Evolutionary conservation across 2,329 filamentous ascomycete species (phyloP).

Genomic region (Waltergamsia citrina): DNA sequence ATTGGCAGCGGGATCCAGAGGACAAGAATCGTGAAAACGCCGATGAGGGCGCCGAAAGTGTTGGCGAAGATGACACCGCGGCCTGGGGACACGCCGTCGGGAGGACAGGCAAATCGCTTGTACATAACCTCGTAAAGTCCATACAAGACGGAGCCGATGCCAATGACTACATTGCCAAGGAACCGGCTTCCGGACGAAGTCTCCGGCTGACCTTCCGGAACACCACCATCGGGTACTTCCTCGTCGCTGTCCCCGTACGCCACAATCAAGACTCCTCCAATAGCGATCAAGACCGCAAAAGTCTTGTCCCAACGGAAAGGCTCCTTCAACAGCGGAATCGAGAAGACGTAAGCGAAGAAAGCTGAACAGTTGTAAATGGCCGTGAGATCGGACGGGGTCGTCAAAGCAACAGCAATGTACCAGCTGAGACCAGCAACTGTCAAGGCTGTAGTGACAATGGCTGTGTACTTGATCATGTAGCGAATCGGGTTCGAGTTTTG

Average conservation of each 20-base stretch:
- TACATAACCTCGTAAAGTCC: slow-evolving; percentile 97
- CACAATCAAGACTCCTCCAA: slow-evolving; percentile 84
- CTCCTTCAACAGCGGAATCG: slow-evolving; percentile 80
- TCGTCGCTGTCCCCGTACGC: slow-evolving; percentile 70
- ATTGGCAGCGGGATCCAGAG: slow-evolving; percentile 89
- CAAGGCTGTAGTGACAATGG: slow-evolving; percentile 73
- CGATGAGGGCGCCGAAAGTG: slow-evolving; percentile 80
- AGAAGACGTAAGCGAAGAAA: slow-evolving; percentile 97
- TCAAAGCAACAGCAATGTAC: slow-evolving; percentile 93
- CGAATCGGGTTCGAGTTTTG: slow-evolving; percentile 32
- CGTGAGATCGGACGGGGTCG: slow-evolving; percentile 85
- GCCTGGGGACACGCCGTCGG: slow-evolving; percentile 74
- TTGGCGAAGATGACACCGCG: slow-evolving; percentile 96
- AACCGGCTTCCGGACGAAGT: slow-evolving; percentile 53
- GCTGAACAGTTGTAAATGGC: slow-evolving; percentile 99
- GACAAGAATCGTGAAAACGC: slow-evolving; percentile 73
- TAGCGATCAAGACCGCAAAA: slow-evolving; percentile 76
- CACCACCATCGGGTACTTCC: slow-evolving; percentile 28
- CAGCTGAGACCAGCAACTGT: slow-evolving; percentile 88
- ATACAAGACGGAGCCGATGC: slow-evolving; percentile 82
- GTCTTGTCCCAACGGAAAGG: slow-evolving; percentile 78
- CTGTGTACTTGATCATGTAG: slow-evolving; percentile 74
- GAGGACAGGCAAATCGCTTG: slow-evolving; percentile 86
- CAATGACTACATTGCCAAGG: slow-evolving; percentile 85
- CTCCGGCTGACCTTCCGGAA: slow-evolving; percentile 25